phyloP scores from a whole-genome alignment of 306 rosid species.

The Begonia fuchsioides region DNA sequence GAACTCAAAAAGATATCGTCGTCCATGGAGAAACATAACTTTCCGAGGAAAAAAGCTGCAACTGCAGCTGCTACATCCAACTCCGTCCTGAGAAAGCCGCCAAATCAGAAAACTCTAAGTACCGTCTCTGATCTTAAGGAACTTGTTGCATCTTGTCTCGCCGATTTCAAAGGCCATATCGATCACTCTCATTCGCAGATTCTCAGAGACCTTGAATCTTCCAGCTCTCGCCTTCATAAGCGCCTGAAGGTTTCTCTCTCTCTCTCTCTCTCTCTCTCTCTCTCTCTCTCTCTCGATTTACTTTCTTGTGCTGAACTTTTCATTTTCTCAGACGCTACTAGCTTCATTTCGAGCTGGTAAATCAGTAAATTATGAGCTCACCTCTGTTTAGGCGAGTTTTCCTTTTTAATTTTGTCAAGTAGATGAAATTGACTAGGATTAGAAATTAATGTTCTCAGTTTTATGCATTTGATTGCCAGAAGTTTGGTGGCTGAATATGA shows the following conservation, averaged over 20 bases:
- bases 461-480: no score
- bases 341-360: no score
- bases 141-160: conserved; percentile 42
- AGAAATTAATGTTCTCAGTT: neutral
- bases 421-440: neutral
- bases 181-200: conserved; percentile 78
- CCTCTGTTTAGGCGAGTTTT: no score
- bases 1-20: conserved; percentile 15
- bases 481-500: neutral
- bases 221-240: conserved; percentile 61
- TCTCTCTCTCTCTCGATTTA: conserved; percentile 2
- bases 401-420: no score
- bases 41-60: conserved; percentile 13
- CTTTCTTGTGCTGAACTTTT: neutral
- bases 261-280: no score
- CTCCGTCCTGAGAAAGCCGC: conserved; percentile 19
- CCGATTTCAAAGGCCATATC: conserved; percentile 55
- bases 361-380: no score
- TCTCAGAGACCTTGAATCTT: conserved; percentile 62
- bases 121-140: conserved; percentile 60
- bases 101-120: conserved; percentile 28
- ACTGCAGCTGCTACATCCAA: conserved; percentile 7
- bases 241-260: conserved; percentile 57
- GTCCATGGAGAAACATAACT: conserved; percentile 18
- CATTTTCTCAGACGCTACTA: neutral